Percentiles rank a stretch among this genome's conserved stretches.
Conservation (phyloP, 371 early-diverging fungal species). For the Entomophthora muscae region DNA sequence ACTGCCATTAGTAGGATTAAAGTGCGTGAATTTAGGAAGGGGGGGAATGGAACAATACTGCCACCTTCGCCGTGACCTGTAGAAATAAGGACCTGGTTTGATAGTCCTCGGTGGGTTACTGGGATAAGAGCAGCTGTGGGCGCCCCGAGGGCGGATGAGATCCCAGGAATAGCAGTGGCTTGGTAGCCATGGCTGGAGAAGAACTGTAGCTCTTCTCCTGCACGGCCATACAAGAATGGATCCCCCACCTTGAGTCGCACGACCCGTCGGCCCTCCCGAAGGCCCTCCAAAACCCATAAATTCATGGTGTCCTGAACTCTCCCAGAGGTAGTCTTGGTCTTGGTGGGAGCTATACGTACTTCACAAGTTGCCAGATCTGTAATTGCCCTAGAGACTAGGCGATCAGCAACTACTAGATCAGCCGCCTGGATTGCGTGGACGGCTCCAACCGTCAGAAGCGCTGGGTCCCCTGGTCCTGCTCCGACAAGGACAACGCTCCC, state of each 20-base stretch:
- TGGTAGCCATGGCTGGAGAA: slow-evolving; percentile 49
- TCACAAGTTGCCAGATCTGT: slow-evolving; percentile 24
- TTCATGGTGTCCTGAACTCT: slow-evolving; percentile 53
- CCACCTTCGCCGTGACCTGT: slow-evolving; percentile 61
- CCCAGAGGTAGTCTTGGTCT: slow-evolving; percentile 23
- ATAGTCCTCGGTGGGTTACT: slow-evolving; percentile 56
- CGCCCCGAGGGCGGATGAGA: slow-evolving; percentile 58
- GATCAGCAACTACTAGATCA: slow-evolving; percentile 67
- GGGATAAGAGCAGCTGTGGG: slow-evolving; percentile 52
- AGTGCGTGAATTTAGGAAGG: slow-evolving; percentile 33
- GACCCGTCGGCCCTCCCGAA: slow-evolving; percentile 42
- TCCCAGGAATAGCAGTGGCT: slow-evolving; percentile 50
- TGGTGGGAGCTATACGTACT: slow-evolving; percentile 47
- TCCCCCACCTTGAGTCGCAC: slow-evolving; percentile 82
- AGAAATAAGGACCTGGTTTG: slow-evolving; percentile 62
- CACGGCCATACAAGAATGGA: slow-evolving; percentile 82
- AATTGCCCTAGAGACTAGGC: slow-evolving; percentile 47
- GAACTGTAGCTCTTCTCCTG: slow-evolving; percentile 68
- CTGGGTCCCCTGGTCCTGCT: slow-evolving; percentile 76
- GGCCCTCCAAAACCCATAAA: slow-evolving; percentile 45
- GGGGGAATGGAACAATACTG: slow-evolving; percentile 52
- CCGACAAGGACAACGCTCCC: slow-evolving; percentile 52
- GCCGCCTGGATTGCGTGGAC: slow-evolving; percentile 35
- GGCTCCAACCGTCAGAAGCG: slow-evolving; percentile 55
- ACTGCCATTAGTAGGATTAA: slow-evolving; percentile 73